Conservation (phyloP, 2,329 filamentous ascomycete genomes). For the Pseudogymnoascus sp. region DNA sequence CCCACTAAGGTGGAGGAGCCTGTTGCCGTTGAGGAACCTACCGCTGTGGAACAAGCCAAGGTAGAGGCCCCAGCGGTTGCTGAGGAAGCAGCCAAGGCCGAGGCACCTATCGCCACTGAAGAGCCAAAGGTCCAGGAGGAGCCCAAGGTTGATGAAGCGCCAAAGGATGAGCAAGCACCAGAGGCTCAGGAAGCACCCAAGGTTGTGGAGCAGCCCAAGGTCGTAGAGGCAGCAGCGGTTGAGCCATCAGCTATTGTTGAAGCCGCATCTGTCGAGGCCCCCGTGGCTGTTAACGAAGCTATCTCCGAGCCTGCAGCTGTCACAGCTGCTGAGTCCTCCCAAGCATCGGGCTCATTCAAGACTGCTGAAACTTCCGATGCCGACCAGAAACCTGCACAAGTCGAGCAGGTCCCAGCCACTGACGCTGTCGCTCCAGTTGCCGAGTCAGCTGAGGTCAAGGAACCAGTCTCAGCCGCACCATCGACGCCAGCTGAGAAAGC, state of each 20-base stretch:
- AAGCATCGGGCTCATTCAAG: neutral
- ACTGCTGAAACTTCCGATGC: slow-evolving; percentile 2
- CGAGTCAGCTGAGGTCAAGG: neutral
- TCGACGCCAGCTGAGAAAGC: slow-evolving; percentile 2
- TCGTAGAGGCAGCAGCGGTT: neutral
- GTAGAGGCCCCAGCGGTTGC: neutral
- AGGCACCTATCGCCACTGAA: neutral
- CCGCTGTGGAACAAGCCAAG: neutral
- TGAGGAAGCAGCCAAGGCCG: neutral
- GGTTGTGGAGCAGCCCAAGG: neutral
- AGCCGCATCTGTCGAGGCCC: neutral
- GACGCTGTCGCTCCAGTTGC: neutral
- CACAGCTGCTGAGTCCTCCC: neutral
- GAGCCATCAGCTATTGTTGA: neutral
- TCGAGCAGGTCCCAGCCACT: neutral
- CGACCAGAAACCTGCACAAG: neutral
- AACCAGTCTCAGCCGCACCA: slow-evolving; percentile 1
- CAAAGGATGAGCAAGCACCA: no score
- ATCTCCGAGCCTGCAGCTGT: neutral
- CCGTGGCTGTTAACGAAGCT: neutral
- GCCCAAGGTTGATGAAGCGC: neutral
- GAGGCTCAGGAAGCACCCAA: neutral
- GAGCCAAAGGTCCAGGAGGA: neutral
- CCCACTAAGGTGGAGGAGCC: neutral
- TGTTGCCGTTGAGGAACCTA: neutral